These are phyloP conservation scores for Glycine soja DNA, from an alignment of 306 rosid genomes.

Conservation along the genomic window DNA sequence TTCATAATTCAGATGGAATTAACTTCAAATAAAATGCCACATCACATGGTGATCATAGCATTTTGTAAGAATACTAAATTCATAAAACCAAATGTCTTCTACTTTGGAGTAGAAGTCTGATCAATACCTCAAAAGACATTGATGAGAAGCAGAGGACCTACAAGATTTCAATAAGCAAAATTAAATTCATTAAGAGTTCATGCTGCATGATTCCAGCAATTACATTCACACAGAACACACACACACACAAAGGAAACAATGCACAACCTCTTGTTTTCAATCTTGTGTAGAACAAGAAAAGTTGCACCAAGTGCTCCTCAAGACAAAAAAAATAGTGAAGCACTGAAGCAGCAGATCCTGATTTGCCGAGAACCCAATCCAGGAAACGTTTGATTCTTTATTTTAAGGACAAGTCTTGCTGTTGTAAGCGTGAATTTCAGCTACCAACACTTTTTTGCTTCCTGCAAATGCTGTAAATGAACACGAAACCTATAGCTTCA, in stretches of 20 bases:
- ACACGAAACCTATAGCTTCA: constrained; percentile 4
- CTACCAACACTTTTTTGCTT: constrained; percentile 15
- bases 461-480: constrained; percentile 36
- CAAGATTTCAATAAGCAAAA: constrained; percentile 35
- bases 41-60: constrained; percentile 13
- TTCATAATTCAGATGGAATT: constrained; percentile 25
- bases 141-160: not conserved
- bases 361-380: constrained; percentile 43
- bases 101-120: constrained; percentile 29
- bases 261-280: constrained; percentile 71
- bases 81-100: constrained; percentile 16
- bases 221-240: not conserved
- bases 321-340: constrained; percentile 34
- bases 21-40: constrained; percentile 35
- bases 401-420: constrained; percentile 16
- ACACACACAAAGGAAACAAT: not conserved
- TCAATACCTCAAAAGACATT: constrained; percentile 11
- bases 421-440: constrained; percentile 28
- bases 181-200: constrained; percentile 8
- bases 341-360: constrained; percentile 53
- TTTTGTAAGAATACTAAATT: too few species aligned
- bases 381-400: constrained; percentile 3
- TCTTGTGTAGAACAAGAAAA: constrained; percentile 78
- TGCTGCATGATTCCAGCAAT: constrained; percentile 13
- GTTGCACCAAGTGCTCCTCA: constrained; percentile 88